Evolutionary conservation across 177 flowering plant species (phyloP), one percentile per base, ranked within the genome.

Genomic region (Vitis hybrid): DNA sequence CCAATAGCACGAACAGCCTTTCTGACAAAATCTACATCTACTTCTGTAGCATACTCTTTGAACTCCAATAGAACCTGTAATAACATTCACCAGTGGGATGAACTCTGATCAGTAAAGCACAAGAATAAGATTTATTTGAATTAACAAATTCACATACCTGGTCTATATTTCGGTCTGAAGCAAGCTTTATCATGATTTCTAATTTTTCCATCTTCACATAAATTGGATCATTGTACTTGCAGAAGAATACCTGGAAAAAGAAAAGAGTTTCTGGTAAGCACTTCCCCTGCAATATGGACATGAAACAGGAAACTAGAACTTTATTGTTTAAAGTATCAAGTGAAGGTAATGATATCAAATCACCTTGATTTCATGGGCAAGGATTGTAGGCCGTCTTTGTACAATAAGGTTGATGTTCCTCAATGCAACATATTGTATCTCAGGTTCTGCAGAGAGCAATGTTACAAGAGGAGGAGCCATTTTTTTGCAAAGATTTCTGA

Each of bases 391-490:
- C 56, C 98, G 86, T 74, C 87, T 88, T 76, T 96, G 99, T 57
- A 96, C 99, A 76, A 94, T 96, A 26, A 96, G 93, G 78, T 94
- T 96, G 79, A 96, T 96, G 75, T 96, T 96, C 56, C 99, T 77
- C 72, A 96, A 73, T 60, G 98, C 99, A 78, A 96, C 99, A 89
- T 94, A 96, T 60, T 96, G 99, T 81, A 96, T 96, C 82, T 96
- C 99, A 73, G 99, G 98, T 80, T 96, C 99, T 23, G 99, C 99
- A 64, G 99, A 96, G 65, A 96, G 95, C 73, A 96, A 80, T 26
- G 99, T 96, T 60, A 96, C 99, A 65, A 96, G 91, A 66, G 99
- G 99, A 56, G 99, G 99, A 70, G 99, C 98, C 99, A 96, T 96
- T 85, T 96, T 96, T 81, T 96, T 96, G 83, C 97, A 96, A 76